phyloP scores from a whole-genome alignment of 306 rosid genomes.

The Cicer judaicum region DNA sequence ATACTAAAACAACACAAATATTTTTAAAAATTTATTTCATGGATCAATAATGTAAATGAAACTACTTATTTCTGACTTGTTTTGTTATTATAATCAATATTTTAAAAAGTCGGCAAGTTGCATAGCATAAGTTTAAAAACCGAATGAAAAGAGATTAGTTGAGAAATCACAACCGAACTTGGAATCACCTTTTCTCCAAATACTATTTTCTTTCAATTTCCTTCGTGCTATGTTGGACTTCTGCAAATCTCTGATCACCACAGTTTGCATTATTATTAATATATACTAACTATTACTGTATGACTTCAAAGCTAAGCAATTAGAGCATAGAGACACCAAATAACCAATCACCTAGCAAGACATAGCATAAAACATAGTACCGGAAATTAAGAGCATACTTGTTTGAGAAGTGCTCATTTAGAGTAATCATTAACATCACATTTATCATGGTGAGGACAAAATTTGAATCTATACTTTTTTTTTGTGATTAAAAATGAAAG shows the following conservation, averaged over 20 bases:
- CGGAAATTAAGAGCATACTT: conserved; percentile 45
- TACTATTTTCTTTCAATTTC: conserved; percentile 34
- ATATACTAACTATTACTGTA: neutral
- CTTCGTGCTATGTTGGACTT: conserved; percentile 40
- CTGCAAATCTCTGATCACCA: conserved; percentile 38
- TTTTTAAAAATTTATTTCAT: neutral
- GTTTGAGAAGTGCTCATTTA: conserved; percentile 16
- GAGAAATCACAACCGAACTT: conserved; percentile 48
- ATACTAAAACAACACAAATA: too few relatives aligned
- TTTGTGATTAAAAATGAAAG: neutral
- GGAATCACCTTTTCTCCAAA: conserved; percentile 43
- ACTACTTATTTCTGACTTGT: conserved; percentile 3
- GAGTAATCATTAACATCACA: conserved; percentile 30
- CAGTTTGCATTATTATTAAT: conserved; percentile 31
- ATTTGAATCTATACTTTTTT: neutral
- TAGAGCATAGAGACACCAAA: conserved; percentile 39
- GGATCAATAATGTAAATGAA: conserved; percentile 17
- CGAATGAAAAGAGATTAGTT: conserved; percentile 40
- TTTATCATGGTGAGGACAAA: neutral
- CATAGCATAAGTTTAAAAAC: conserved; percentile 28
- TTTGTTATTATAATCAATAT: neutral
- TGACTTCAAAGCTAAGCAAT: conserved; percentile 55
- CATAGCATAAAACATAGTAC: conserved; percentile 39
- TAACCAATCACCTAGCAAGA: conserved; percentile 20
- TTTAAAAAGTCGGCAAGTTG: conserved; percentile 36